These are phyloP conservation scores for Gossypium sturtianum DNA, from an alignment of 345 rosid species.

Conservation along the genomic window DNA sequence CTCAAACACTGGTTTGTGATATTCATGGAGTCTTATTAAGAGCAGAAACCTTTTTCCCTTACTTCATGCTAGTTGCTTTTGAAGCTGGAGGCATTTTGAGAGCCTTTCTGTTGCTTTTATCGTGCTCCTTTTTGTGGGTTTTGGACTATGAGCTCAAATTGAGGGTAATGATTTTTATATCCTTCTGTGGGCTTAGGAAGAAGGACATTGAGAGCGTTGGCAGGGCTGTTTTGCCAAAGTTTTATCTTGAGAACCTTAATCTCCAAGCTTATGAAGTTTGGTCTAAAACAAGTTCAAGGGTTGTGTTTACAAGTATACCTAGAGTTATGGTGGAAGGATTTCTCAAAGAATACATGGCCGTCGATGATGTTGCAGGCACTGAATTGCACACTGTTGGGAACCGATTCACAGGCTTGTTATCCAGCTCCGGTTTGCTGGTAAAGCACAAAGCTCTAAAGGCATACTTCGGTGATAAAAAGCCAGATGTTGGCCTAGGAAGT, in stretches of 20 bases:
- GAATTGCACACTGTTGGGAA: constrained; percentile 46
- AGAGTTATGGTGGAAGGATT: constrained; percentile 78
- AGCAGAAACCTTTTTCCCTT: constrained; percentile 68
- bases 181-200: constrained; percentile 66
- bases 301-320: constrained; percentile 69
- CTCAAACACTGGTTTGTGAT: constrained; percentile 52
- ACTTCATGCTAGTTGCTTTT: constrained; percentile 89
- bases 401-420: constrained; percentile 64
- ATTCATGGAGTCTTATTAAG: constrained; percentile 54
- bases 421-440: constrained; percentile 48
- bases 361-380: constrained; percentile 61
- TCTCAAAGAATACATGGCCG: constrained; percentile 57
- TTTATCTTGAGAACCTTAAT: constrained; percentile 76
- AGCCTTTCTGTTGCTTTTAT: constrained; percentile 50
- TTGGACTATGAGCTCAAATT: constrained; percentile 44
- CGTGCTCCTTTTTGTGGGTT: constrained; percentile 54
- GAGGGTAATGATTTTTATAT: constrained; percentile 56
- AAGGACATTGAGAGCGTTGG: constrained; percentile 53
- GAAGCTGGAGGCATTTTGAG: constrained; percentile 83
- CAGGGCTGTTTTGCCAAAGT: constrained; percentile 87
- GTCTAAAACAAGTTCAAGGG: constrained; percentile 32
- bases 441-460: constrained; percentile 61
- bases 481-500: constrained; percentile 60
- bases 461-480: constrained; percentile 44
- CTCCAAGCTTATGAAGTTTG: constrained; percentile 48